Evolutionary conservation across 768 basidiomycete species (phyloP), one percentile per base, ranked within the genome.

Genomic region (Exsudoporus frostii): DNA sequence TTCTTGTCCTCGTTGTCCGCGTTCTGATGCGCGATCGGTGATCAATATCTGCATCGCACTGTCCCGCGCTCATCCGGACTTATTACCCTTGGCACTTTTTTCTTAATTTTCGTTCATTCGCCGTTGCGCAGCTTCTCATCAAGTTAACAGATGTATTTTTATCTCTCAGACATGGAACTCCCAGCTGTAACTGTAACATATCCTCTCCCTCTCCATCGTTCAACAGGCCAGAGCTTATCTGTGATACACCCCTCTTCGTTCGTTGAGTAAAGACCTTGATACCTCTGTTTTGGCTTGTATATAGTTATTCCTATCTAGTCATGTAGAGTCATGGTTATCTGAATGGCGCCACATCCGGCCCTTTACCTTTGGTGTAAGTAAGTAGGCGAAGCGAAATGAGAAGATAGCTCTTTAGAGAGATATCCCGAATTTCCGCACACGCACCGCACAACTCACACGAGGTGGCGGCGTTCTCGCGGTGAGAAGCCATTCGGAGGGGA

Each of bases 271-370:
- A 51, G 34, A 51, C 32, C 9, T 45, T 48, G 51, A 53, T 55
- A 55, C 48, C 43, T 42, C 7, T 14, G 9, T 54, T 38, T 56
- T 56, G 51, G 40, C 27, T 29, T 65, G 63, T 67, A 65, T 62
- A 67, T 69, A 67, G 67, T 67, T 67, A 67, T 67, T 57, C 45
- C 20, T 66, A 69, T 67, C 55, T 65, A 65, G 59, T 43, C 46
- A 30, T 32, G 45, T 57, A 66, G 64, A 64, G 25, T 32, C 36
- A 8, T 47, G 29, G 39, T 45, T 29, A 34, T 20, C 29, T 46
- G 42, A 24, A 9, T 15, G 32, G 45, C 44, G 42, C 51, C 48
- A 45, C 49, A 19, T 38, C 33, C 13, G 20, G 36, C 20, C 36
- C 11, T 30, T 40, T 42, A 5, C 33, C 11, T 37, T 19, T 39